These are phyloP conservation scores for Crotalaria pallida DNA, from an alignment of 306 rosid genomes.

Conservation along the genomic window DNA sequence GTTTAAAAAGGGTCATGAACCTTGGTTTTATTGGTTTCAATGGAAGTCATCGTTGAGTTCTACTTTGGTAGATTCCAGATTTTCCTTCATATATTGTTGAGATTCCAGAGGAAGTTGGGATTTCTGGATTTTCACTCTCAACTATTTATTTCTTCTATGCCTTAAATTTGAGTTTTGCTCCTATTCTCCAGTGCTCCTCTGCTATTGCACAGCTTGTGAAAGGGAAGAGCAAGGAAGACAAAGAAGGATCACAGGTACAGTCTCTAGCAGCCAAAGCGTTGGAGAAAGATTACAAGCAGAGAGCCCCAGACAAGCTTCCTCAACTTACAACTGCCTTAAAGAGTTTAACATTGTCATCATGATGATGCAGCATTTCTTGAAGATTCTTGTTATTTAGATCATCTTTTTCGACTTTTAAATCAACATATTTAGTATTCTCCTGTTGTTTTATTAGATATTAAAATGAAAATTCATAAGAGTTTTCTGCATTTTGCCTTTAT, in stretches of 20 bases:
- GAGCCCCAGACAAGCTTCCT: conserved; percentile 85
- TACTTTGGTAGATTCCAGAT: background rate
- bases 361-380: conserved; percentile 41
- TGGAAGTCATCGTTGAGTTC: conserved; percentile 1
- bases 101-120: background rate
- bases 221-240: conserved; percentile 90
- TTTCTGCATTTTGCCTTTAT: conserved; percentile 8
- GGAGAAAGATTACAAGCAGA: conserved; percentile 94
- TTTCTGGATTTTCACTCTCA: background rate
- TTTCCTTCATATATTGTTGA: conserved; percentile 14
- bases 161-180: conserved; percentile 20
- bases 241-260: conserved; percentile 77
- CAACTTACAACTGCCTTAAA: conserved; percentile 71
- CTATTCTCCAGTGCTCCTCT: conserved; percentile 61
- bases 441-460: conserved; percentile 18
- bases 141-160: conserved; percentile 15
- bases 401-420: conserved; percentile 21
- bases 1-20: background rate
- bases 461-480: conserved; percentile 3
- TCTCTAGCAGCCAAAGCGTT: conserved; percentile 70
- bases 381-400: conserved; percentile 5
- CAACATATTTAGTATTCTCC: conserved; percentile 20
- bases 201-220: conserved; percentile 77
- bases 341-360: conserved; percentile 67
- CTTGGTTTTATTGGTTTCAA: background rate